These are phyloP conservation scores for Solanum hybrid DNA, from an alignment of 305 asterid genomes.

Conservation along the genomic window DNA sequence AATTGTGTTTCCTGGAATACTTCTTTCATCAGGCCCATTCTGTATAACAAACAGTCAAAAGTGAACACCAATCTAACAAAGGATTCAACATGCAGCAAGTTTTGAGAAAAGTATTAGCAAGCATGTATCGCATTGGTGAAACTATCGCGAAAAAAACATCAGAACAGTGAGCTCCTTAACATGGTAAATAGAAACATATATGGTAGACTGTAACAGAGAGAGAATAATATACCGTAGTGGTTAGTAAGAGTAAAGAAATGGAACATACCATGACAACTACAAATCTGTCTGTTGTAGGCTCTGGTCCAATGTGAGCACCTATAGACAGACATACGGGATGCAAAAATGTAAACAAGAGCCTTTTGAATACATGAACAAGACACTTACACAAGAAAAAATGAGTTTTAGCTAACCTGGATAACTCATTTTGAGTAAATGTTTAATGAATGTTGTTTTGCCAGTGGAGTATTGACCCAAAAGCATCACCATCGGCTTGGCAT, in stretches of 20 bases:
- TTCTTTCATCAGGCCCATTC: slow-evolving; percentile 97
- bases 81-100: not conserved
- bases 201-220: not conserved
- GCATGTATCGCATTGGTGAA: not conserved
- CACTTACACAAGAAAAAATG: slow-evolving; percentile 3
- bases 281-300: slow-evolving; percentile 97
- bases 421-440: slow-evolving; percentile 69
- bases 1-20: slow-evolving; percentile 88
- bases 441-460: slow-evolving; percentile 91
- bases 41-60: slow-evolving; percentile 19
- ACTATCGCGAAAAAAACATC: not conserved
- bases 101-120: not conserved
- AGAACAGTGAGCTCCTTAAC: not conserved
- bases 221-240: not conserved
- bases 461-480: slow-evolving; percentile 95
- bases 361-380: not conserved
- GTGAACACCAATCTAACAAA: slow-evolving; percentile 9
- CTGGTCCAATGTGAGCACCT: slow-evolving; percentile 99
- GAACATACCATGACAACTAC: slow-evolving; percentile 82
- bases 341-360: slow-evolving; percentile 3
- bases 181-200: not conserved
- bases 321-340: slow-evolving; percentile 2
- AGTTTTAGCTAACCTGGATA: slow-evolving; percentile 60
- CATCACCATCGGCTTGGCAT: slow-evolving; percentile 99
- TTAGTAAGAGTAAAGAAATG: not conserved